Conservation (phyloP, 2,329 filamentous ascomycete genomes). For the Phialocephala subalpina region DNA sequence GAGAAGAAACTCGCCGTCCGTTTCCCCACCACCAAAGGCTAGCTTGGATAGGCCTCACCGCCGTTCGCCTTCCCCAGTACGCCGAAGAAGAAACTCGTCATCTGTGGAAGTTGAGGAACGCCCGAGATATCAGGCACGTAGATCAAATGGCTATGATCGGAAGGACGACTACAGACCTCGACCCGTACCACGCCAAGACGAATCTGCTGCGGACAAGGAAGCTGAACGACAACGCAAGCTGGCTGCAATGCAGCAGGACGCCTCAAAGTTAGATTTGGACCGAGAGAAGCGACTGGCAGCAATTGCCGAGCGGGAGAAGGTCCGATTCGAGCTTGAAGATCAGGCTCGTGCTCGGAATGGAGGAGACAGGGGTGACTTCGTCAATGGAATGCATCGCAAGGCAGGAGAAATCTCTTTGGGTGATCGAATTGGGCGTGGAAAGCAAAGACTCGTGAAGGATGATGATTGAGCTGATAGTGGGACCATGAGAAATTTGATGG, state of each 20-base stretch:
- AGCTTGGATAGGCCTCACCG: conserved; percentile 40
- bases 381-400: conserved; percentile 68
- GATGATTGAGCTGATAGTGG: conserved; percentile 40
- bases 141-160: conserved; percentile 29
- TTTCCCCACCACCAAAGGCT: conserved; percentile 29
- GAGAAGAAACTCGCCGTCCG: conserved; percentile 39
- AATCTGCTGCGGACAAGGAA: conserved; percentile 47
- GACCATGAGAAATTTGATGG: neutral
- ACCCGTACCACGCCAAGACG: conserved; percentile 30
- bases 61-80: conserved; percentile 12
- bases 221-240: conserved; percentile 72
- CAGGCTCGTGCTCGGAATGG: conserved; percentile 65
- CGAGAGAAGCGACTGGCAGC: conserved; percentile 73
- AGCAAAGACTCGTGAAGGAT: conserved; percentile 55
- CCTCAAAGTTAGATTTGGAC: conserved; percentile 73
- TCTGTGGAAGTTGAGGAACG: conserved; percentile 31
- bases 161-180: conserved; percentile 39
- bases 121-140: neutral
- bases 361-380: conserved; percentile 70
- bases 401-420: conserved; percentile 59
- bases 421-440: conserved; percentile 58
- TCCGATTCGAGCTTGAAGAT: conserved; percentile 72
- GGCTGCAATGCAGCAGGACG: conserved; percentile 77
- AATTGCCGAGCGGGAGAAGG: conserved; percentile 70
- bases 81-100: conserved; percentile 21